Percentiles rank a stretch among this genome's conserved stretches.
Conservation (phyloP, 352 stramenopile genomes). For the Elongisporangium undulatum region DNA sequence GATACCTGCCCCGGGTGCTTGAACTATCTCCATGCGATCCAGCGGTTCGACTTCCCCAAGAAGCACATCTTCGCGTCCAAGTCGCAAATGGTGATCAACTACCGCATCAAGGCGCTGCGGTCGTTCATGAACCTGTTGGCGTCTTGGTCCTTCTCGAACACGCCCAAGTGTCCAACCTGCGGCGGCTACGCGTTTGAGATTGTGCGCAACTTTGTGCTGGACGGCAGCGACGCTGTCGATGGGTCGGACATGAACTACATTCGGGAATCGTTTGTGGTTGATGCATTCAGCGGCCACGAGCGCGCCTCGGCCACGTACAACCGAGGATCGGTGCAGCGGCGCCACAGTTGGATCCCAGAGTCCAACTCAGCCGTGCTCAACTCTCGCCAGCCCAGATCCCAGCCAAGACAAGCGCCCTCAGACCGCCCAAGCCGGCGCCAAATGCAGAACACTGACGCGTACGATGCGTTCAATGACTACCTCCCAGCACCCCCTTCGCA, state of each 20-base stretch:
- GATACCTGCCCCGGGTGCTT: constrained; percentile 77
- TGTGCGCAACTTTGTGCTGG: constrained; percentile 75
- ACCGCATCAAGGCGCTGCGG: constrained; percentile 76
- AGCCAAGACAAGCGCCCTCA: neutral
- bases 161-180: constrained; percentile 81
- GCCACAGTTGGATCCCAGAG: constrained; percentile 53
- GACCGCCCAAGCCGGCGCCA: neutral
- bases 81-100: constrained; percentile 77
- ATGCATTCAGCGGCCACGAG: constrained; percentile 41
- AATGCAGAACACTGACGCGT: constrained; percentile 21
- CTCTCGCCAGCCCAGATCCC: constrained; percentile 4
- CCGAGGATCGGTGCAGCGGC: constrained; percentile 19
- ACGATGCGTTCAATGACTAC: constrained; percentile 79
- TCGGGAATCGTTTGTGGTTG: constrained; percentile 53
- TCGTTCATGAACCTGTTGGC: constrained; percentile 82
- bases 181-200: constrained; percentile 77
- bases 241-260: constrained; percentile 69
- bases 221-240: constrained; percentile 40
- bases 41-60: constrained; percentile 81
- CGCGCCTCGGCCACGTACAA: constrained; percentile 13
- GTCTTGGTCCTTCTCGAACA: constrained; percentile 77
- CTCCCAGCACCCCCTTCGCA: constrained; percentile 43
- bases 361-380: constrained; percentile 26
- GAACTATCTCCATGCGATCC: constrained; percentile 76
- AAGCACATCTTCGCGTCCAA: constrained; percentile 82